Conservation (phyloP, 345 rosid species). For the Carallia brachiata region DNA sequence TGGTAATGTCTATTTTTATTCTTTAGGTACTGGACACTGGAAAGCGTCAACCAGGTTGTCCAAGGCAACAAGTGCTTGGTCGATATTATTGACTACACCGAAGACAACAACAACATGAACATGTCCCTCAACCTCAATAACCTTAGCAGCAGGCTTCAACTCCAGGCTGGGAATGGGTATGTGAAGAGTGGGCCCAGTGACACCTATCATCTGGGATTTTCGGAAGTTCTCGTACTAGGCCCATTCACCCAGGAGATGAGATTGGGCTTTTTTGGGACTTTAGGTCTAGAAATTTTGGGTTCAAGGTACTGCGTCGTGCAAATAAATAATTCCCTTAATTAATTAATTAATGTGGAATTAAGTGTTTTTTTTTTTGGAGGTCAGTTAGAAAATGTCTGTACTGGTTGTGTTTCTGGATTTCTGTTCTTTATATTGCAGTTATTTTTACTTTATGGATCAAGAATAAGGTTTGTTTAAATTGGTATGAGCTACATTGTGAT, state of each 20-base stretch:
- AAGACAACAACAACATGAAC: slow-evolving; percentile 8
- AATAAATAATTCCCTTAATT: neutral
- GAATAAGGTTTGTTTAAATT: too few species aligned
- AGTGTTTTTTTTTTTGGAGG: neutral
- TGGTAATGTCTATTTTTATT: too few species aligned
- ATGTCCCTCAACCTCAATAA: slow-evolving; percentile 6
- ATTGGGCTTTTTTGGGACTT: slow-evolving; percentile 38
- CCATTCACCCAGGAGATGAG: slow-evolving; percentile 26
- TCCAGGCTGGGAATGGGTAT: slow-evolving; percentile 19
- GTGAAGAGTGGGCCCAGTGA: slow-evolving; percentile 28
- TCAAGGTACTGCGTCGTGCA: slow-evolving; percentile 28
- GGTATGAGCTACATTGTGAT: too few species aligned
- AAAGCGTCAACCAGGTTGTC: slow-evolving; percentile 15
- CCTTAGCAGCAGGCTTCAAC: slow-evolving; percentile 19
- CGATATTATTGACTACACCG: slow-evolving; percentile 26
- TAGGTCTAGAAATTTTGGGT: slow-evolving; percentile 21
- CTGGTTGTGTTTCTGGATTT: too few species aligned
- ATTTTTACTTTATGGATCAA: too few species aligned
- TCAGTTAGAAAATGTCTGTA: too few species aligned
- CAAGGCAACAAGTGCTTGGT: slow-evolving; percentile 24
- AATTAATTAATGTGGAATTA: neutral
- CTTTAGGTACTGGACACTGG: slow-evolving; percentile 7
- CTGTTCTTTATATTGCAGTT: too few species aligned
- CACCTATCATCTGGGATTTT: slow-evolving; percentile 22
- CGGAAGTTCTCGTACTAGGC: slow-evolving; percentile 25